Conservation (phyloP, 495 filamentous ascomycete genomes). For the Xylaria cubensis region DNA sequence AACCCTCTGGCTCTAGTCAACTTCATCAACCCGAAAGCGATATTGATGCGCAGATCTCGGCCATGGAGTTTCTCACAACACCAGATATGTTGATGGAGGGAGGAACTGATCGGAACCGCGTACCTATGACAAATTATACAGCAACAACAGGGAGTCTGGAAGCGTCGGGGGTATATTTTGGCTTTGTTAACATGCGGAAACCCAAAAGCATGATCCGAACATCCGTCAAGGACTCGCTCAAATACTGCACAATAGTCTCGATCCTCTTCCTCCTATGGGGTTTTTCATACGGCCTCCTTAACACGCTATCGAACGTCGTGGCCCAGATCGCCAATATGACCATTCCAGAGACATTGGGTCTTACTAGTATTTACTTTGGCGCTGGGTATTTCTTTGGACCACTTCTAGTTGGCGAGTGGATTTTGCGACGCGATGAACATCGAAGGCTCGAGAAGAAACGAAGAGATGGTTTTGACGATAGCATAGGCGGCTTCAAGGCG, state of each 20-base stretch:
- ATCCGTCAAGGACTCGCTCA: conserved; percentile 52
- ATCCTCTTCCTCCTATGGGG: conserved; percentile 89
- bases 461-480: conserved; percentile 35
- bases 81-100: conserved; percentile 48
- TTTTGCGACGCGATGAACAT: conserved; percentile 64
- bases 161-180: conserved; percentile 61
- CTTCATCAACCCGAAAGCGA: conserved; percentile 26
- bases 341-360: conserved; percentile 45
- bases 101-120: conserved; percentile 17
- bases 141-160: conserved; percentile 14
- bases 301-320: conserved; percentile 70
- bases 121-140: conserved; percentile 7
- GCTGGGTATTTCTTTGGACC: conserved; percentile 70
- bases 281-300: conserved; percentile 82
- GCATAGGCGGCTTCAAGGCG: conserved; percentile 42
- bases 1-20: conserved; percentile 35
- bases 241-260: conserved; percentile 67
- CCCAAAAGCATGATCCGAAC: conserved; percentile 78
- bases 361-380: conserved; percentile 52
- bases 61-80: conserved; percentile 66
- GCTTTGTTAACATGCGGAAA: conserved; percentile 81
- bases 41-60: conserved; percentile 52
- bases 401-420: conserved; percentile 69
- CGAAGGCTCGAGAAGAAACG: conserved; percentile 35
- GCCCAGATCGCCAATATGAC: conserved; percentile 47